Evolutionary conservation across 306 rosid species (phyloP).

Genomic region (Cyamopsis tetragonoloba): DNA sequence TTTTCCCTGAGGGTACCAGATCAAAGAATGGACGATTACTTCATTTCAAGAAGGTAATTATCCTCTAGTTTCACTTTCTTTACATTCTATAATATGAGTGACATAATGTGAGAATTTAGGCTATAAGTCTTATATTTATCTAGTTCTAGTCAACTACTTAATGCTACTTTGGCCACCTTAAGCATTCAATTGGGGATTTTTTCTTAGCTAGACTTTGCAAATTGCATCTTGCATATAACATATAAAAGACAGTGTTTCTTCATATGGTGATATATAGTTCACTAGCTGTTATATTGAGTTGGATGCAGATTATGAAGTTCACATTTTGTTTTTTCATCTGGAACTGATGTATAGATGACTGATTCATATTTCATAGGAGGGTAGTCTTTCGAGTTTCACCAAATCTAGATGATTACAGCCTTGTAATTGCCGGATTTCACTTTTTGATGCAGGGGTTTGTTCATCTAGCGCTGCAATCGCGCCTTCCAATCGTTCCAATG

Average conservation of each 20-base stretch:
- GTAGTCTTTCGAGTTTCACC: background rate
- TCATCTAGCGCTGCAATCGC: conserved; percentile 59
- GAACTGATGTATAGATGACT: background rate
- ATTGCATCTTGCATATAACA: background rate
- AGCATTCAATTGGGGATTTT: background rate
- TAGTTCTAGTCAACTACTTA: conserved; percentile 1
- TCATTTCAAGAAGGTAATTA: conserved; percentile 55
- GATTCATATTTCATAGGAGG: background rate
- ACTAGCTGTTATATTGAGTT: background rate
- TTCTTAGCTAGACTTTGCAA: background rate
- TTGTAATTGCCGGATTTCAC: background rate
- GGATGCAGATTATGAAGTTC: background rate
- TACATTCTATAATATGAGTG: background rate
- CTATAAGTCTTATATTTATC: background rate
- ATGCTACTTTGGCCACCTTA: background rate
- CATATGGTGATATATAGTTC: background rate
- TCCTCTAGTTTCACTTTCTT: conserved; percentile 10
- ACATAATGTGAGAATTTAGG: background rate
- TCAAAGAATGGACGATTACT: conserved; percentile 50
- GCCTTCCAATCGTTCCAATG: conserved; percentile 58
- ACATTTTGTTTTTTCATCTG: background rate
- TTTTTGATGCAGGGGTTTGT: conserved; percentile 51
- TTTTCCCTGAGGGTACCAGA: conserved; percentile 64
- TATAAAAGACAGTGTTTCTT: background rate
- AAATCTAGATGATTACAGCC: background rate